Evolutionary conservation across 1,284 basidiomycete genomes (phyloP), one percentile per base, ranked within the genome.

Genomic region (Stereum hirsutum): DNA sequence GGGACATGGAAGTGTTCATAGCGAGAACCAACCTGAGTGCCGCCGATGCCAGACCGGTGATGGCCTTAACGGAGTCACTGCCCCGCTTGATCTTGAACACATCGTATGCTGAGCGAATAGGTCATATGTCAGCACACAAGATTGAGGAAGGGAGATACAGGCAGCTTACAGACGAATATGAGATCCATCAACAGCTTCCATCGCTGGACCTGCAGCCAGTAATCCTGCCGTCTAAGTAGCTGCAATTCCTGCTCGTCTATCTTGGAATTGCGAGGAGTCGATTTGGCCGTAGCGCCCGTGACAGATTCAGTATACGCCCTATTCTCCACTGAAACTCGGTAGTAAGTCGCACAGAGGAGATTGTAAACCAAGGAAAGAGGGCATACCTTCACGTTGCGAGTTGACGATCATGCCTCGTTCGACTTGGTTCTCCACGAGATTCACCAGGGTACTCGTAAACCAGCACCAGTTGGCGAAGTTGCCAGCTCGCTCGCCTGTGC

Each of bases 391-490:
- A 34, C 73, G 68, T 54, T 78, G 74, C 42, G 76, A 67, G 48
- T 70, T 70, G 33, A 66, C 69, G 34, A 86, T 78, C 49, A 89
- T 72, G 49, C 74, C 70, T 49, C 81, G 67, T 57, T 89, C 85
- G 2, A 89, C 76, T 6, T 75, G 74, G 55, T 89, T 87, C 64
- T 89, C 86, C 5, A 89, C 83, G 5, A 89, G 64, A 37, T 80
- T 78, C 8, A 85, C 83, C 15, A 89, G 64, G 0, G 84, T 89
- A 19, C 79, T 68, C 19, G 81, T 64, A 52, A 89, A 71, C 87
- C 86, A 89, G 56, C 86, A 87, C 81, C 83, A 88, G 57, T 89
- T 77, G 1, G 86, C 76, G 53, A 88, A 76, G 19, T 75, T 71
- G 25, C 68, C 84, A 4, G 84, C 86, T 30, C 77, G 72, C 38